Evolutionary conservation across 805 yeast genomes (phyloP).

Genomic region (Cyberlindnera subsufficiens): DNA sequence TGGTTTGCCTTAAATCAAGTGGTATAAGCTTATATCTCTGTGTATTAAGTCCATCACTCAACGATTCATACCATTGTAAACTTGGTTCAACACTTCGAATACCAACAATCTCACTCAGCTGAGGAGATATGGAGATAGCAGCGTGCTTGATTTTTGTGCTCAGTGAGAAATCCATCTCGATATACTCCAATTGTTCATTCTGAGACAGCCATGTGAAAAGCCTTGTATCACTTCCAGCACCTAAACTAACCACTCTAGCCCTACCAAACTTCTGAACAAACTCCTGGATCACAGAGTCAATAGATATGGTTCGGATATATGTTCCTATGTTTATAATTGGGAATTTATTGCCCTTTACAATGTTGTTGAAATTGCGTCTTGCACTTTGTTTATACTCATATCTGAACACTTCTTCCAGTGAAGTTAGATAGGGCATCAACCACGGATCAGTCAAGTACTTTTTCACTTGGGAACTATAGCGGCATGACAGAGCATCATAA

Average conservation of each 20-base stretch:
- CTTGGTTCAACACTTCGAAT: conserved; percentile 2
- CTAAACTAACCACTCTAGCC: conserved; percentile 58
- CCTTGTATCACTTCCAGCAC: conserved; percentile 64
- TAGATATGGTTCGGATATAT: conserved; percentile 49
- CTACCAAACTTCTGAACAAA: conserved; percentile 30
- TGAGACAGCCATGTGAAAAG: conserved; percentile 31
- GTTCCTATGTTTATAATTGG: conserved; percentile 74
- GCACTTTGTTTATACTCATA: conserved; percentile 19
- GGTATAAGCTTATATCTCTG: conserved; percentile 24
- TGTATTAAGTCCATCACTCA: neutral
- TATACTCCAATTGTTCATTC: conserved; percentile 27
- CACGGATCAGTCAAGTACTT: conserved; percentile 40
- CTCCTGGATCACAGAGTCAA: conserved; percentile 39
- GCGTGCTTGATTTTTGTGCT: conserved; percentile 38
- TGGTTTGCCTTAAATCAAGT: conserved; percentile 29
- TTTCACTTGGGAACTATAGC: conserved; percentile 44
- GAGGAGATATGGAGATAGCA: conserved; percentile 9
- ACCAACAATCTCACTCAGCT: conserved; percentile 11
- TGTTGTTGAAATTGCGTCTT: conserved; percentile 11
- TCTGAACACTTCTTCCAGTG: conserved; percentile 18
- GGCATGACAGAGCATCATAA: conserved; percentile 64
- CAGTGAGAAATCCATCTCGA: conserved; percentile 48
- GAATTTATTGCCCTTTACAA: conserved; percentile 20
- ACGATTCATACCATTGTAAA: conserved; percentile 24
- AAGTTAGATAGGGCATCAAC: conserved; percentile 11